Conservation (phyloP, 2,329 filamentous ascomycete species). For the Fusarium sororula region DNA sequence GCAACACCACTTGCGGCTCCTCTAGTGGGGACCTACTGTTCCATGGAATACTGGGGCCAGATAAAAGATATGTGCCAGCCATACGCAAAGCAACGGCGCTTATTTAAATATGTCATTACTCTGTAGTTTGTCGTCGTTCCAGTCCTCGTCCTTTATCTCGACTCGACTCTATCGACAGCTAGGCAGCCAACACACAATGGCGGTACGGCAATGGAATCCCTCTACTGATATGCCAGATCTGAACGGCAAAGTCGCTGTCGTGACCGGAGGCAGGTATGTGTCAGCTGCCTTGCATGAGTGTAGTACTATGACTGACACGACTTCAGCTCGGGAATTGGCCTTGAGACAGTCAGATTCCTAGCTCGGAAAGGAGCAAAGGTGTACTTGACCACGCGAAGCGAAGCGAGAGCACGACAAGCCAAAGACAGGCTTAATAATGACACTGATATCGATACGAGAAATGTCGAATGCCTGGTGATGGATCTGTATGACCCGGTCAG, state of each 20-base stretch:
- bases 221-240: not conserved
- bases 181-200: accelerated
- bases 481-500: not conserved
- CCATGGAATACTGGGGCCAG: too few species aligned
- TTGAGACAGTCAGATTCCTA: not conserved
- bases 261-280: not conserved
- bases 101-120: not conserved
- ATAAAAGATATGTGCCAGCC: too few species aligned
- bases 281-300: too few species aligned
- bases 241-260: not conserved
- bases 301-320: not conserved
- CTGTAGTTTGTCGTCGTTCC: not conserved
- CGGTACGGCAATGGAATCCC: not conserved
- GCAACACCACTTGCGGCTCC: accelerated
- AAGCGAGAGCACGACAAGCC: not conserved
- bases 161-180: accelerated
- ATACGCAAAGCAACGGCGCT: accelerated
- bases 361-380: not conserved
- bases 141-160: accelerated
- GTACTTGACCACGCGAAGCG: not conserved
- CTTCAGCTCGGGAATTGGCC: not conserved
- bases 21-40: not conserved
- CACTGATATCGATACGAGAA: accelerated
- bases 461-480: accelerated
- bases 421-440: accelerated